Evolutionary conservation across 768 basidiomycete genomes (phyloP).

Genomic region (Hysterangium stoloniferum): DNA sequence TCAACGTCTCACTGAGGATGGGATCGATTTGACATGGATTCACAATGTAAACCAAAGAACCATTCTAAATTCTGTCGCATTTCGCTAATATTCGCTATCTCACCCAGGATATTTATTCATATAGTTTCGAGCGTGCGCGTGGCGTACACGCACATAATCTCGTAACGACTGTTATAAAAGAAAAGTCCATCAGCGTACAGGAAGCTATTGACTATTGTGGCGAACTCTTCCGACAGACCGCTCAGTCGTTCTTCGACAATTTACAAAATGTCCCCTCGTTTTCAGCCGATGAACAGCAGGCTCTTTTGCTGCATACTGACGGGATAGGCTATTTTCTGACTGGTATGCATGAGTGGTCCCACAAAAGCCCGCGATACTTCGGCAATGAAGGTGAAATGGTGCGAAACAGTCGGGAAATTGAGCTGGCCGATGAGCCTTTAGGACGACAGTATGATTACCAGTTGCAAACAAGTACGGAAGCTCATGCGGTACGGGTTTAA

Average conservation of each 20-base stretch:
- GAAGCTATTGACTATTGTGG: constrained; percentile 53
- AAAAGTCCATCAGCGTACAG: constrained; percentile 45
- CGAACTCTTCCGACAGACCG: constrained; percentile 38
- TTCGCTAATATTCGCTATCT: constrained; percentile 6
- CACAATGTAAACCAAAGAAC: background rate
- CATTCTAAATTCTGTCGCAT: background rate
- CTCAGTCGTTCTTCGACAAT: constrained; percentile 41
- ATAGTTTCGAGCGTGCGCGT: constrained; percentile 64
- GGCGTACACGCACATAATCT: constrained; percentile 62
- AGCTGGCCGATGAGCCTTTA: no score
- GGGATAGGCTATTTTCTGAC: constrained; percentile 52
- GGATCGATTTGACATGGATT: background rate
- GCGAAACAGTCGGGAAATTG: no score
- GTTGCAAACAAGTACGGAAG: no score
- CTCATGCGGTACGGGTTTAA: no score
- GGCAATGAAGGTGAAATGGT: constrained; percentile 47
- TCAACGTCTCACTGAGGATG: background rate
- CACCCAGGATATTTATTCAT: constrained; percentile 63
- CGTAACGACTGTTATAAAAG: constrained; percentile 59
- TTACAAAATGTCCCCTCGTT: constrained; percentile 42
- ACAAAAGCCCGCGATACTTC: constrained; percentile 64
- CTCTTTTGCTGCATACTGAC: constrained; percentile 46
- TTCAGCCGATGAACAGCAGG: constrained; percentile 38
- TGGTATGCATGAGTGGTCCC: constrained; percentile 62
- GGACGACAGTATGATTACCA: no score